Evolutionary conservation across 1,139 yeast species (phyloP).

Genomic region (Candida labiduridarum): DNA sequence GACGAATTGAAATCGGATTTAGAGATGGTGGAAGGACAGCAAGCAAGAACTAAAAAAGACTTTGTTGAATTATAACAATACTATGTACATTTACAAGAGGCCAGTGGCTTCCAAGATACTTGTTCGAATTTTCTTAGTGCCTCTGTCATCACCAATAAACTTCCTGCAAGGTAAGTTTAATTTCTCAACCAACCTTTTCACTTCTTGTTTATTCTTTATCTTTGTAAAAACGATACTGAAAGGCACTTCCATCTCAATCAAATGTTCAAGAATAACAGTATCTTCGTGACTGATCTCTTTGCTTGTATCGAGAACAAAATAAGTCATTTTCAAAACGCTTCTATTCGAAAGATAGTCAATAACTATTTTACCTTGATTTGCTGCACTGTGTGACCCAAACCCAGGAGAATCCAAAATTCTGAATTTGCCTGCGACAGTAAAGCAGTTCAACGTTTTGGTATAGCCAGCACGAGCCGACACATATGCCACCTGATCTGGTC

Average conservation of each 20-base stretch:
- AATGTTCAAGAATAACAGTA: slow-evolving; percentile 48
- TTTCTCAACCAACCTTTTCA: slow-evolving; percentile 19
- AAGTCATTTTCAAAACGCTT: slow-evolving; percentile 56
- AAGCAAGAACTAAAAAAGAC: too few species aligned
- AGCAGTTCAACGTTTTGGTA: slow-evolving; percentile 77
- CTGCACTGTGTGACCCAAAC: slow-evolving; percentile 67
- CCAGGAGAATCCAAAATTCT: slow-evolving; percentile 86
- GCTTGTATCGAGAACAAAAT: slow-evolving; percentile 59
- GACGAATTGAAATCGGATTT: too few species aligned
- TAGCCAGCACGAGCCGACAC: slow-evolving; percentile 69
- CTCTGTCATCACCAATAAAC: slow-evolving; percentile 1
- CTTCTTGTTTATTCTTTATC: slow-evolving; percentile 52
- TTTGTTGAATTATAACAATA: background rate
- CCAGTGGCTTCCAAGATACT: slow-evolving; percentile 30
- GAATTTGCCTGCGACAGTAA: slow-evolving; percentile 62
- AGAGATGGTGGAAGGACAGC: too few species aligned
- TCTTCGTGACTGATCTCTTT: slow-evolving; percentile 65
- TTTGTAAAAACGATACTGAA: slow-evolving; percentile 80
- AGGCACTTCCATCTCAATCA: slow-evolving; percentile 59
- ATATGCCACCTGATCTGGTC: slow-evolving; percentile 46
- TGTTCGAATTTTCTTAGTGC: slow-evolving; percentile 29
- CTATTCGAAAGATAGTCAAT: slow-evolving; percentile 61
- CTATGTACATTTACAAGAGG: background rate
- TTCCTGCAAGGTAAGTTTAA: slow-evolving; percentile 12
- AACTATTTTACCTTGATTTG: slow-evolving; percentile 70